Evolutionary conservation across 2,329 filamentous ascomycete species (phyloP).

Genomic region (Calonectria ilicicola): DNA sequence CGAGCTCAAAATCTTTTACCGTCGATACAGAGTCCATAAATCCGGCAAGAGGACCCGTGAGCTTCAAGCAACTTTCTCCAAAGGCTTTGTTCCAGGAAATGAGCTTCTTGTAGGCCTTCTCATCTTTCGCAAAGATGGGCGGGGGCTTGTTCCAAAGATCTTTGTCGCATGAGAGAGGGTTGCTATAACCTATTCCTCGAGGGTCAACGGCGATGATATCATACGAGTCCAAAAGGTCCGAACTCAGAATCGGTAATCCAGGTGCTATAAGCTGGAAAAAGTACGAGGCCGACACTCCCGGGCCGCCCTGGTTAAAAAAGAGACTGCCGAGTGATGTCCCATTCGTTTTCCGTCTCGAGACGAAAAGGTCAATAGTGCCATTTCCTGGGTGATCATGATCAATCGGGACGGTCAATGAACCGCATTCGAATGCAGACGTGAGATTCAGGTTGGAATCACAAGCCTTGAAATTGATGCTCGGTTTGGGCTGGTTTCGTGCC

Average conservation of each 20-base stretch:
- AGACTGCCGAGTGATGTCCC: conserved; percentile 18
- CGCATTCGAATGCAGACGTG: neutral
- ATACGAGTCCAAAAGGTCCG: conserved; percentile 43
- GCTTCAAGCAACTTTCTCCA: conserved; percentile 36
- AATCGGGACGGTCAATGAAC: neutral
- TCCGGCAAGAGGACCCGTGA: conserved; percentile 38
- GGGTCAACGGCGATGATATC: conserved; percentile 59
- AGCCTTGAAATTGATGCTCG: neutral
- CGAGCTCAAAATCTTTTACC: conserved; percentile 38
- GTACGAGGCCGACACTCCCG: conserved; percentile 28
- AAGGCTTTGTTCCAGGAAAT: conserved; percentile 27
- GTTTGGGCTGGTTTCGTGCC: neutral
- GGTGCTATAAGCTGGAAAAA: conserved; percentile 10
- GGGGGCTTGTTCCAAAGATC: conserved; percentile 36
- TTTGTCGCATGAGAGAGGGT: conserved; percentile 53
- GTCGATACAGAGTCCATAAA: conserved; percentile 39
- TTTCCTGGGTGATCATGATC: neutral
- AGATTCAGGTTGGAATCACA: neutral
- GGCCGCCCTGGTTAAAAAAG: conserved; percentile 40
- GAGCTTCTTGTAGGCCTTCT: conserved; percentile 19
- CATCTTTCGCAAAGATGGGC: conserved; percentile 10
- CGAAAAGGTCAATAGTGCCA: neutral
- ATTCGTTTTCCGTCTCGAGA: neutral
- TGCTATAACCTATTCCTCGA: conserved; percentile 55
- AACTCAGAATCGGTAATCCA: conserved; percentile 19